phyloP scores from a whole-genome alignment of 2,329 filamentous ascomycete species.

The Thielaviopsis ethacetica region DNA sequence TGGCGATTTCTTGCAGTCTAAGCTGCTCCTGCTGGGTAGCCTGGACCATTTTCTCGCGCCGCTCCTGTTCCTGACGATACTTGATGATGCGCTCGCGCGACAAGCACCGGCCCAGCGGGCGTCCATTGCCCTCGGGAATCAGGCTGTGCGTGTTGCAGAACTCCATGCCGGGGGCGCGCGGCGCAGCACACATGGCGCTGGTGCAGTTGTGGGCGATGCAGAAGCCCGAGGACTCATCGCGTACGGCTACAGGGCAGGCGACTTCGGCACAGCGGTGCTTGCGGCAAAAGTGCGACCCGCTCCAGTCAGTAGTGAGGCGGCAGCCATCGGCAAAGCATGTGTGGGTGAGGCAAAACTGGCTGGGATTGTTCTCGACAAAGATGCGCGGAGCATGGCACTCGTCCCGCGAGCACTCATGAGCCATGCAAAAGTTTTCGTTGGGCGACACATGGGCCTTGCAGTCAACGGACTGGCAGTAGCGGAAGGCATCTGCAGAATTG shows the following conservation, averaged over 20 bases:
- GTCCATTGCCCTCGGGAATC: neutral
- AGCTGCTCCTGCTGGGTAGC: neutral
- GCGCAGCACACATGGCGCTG: neutral
- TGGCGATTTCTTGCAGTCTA: neutral
- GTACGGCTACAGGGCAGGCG: neutral
- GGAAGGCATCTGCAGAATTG: neutral
- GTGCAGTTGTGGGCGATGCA: neutral
- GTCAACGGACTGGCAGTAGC: neutral
- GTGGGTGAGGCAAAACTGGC: neutral
- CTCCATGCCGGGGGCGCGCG: neutral
- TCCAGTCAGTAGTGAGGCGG: neutral
- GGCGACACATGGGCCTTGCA: conserved; percentile 1
- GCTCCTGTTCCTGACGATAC: neutral
- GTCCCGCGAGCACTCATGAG: conserved; percentile 6
- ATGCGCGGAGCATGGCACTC: neutral
- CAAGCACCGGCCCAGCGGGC: neutral
- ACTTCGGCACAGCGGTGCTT: neutral
- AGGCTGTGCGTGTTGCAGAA: neutral
- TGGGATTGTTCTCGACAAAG: neutral
- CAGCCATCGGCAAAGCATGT: neutral
- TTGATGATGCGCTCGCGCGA: neutral
- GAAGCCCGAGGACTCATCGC: neutral
- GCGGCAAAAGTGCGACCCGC: neutral
- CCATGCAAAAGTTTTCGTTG: conserved; percentile 1
- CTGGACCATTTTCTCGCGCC: neutral